phyloP scores from a whole-genome alignment of 2,329 filamentous ascomycete genomes.

The Claviceps monticola region DNA sequence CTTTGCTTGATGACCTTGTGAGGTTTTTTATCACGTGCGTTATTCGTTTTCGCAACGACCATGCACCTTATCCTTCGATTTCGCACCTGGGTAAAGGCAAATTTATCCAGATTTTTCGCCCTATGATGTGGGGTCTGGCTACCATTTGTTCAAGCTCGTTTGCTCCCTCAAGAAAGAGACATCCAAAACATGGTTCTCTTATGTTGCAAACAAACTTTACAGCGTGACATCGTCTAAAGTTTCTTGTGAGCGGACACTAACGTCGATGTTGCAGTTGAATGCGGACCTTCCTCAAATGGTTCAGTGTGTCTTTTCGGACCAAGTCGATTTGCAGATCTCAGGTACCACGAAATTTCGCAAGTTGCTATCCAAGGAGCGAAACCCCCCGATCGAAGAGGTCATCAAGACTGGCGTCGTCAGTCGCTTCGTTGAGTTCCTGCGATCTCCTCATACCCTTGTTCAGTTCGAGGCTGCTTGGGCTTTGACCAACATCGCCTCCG shows the following conservation, averaged over 20 bases:
- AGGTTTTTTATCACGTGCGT: neutral
- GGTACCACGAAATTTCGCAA: constrained; percentile 98
- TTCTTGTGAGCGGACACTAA: constrained; percentile 8
- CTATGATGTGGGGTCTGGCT: constrained; percentile 20
- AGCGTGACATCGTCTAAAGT: too few species aligned
- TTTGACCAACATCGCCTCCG: constrained; percentile 96
- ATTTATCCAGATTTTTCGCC: constrained; percentile 5
- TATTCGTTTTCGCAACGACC: neutral
- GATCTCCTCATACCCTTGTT: constrained; percentile 92
- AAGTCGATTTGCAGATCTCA: constrained; percentile 95
- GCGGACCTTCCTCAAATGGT: constrained; percentile 99
- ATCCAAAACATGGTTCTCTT: neutral
- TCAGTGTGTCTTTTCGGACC: constrained; percentile 91
- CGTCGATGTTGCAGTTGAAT: constrained; percentile 51
- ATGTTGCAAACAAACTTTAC: too few species aligned
- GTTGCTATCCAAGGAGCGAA: constrained; percentile 94
- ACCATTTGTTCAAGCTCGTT: constrained; percentile 9
- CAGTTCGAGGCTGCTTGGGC: constrained; percentile 99
- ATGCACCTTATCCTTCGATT: neutral
- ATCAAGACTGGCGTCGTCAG: constrained; percentile 97
- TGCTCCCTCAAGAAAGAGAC: neutral
- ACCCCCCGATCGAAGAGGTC: constrained; percentile 96
- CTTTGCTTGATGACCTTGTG: neutral
- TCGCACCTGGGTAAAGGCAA: neutral
- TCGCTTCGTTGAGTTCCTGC: constrained; percentile 96